Conservation (phyloP, 2,329 filamentous ascomycete genomes). For the Lachnum nothofagi region DNA sequence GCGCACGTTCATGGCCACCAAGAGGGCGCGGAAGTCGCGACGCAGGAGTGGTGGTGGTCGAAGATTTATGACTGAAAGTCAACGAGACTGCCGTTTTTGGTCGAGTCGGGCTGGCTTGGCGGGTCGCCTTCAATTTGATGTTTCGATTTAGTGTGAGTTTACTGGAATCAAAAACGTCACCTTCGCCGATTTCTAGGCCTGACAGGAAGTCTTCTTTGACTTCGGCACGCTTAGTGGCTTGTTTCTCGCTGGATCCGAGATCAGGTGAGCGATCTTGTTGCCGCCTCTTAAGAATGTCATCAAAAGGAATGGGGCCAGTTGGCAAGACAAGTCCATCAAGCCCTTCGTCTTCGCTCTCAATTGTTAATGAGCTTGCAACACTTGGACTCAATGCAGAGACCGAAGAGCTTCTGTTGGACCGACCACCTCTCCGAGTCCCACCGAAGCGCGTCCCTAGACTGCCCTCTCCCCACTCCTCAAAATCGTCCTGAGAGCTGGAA, state of each 20-base stretch:
- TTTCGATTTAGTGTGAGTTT: slow-evolving; percentile 88
- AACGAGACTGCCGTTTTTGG: slow-evolving; percentile 74
- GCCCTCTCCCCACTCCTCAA: slow-evolving; percentile 89
- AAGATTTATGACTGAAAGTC: slow-evolving; percentile 82
- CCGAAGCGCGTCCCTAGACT: slow-evolving; percentile 87
- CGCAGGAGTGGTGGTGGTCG: slow-evolving; percentile 39
- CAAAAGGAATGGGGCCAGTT: slow-evolving; percentile 75
- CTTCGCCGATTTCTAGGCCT: slow-evolving; percentile 80
- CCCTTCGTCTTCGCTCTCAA: slow-evolving; percentile 89
- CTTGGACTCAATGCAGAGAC: slow-evolving; percentile 88
- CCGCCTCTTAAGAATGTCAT: slow-evolving; percentile 68
- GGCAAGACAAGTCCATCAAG: slow-evolving; percentile 86
- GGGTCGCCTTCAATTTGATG: slow-evolving; percentile 74
- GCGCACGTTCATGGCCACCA: slow-evolving; percentile 60
- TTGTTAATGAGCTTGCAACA: slow-evolving; percentile 82
- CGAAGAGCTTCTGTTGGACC: slow-evolving; percentile 78
- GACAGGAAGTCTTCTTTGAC: slow-evolving; percentile 72
- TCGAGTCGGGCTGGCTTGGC: slow-evolving; percentile 64
- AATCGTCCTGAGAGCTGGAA: slow-evolving; percentile 61
- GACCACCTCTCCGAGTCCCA: slow-evolving; percentile 74
- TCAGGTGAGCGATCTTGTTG: slow-evolving; percentile 57
- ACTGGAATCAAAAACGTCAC: slow-evolving; percentile 71
- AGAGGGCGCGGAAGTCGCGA: slow-evolving; percentile 79
- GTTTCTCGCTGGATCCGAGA: slow-evolving; percentile 40
- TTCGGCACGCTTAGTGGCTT: slow-evolving; percentile 22